phyloP scores from a whole-genome alignment of 352 stramenopile genomes.

The Aphanomyces euteiches region DNA sequence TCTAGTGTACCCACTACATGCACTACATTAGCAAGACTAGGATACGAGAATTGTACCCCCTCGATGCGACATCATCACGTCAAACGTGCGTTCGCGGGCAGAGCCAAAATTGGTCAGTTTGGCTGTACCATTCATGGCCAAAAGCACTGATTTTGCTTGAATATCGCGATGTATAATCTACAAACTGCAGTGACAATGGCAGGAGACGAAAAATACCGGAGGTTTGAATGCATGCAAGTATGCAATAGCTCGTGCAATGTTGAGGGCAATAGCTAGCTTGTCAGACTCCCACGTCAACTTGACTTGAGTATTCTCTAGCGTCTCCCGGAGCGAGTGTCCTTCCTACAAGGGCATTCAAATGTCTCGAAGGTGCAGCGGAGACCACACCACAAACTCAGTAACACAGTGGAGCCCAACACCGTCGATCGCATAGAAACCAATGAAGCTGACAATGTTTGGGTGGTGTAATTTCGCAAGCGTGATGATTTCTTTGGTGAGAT shows the following conservation, averaged over 20 bases:
- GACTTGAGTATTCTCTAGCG: neutral
- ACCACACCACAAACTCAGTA: constrained; percentile 37
- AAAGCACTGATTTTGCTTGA: neutral
- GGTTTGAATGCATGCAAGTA: constrained; percentile 45
- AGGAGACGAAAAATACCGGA: constrained; percentile 30
- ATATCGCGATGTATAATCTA: constrained; percentile 14
- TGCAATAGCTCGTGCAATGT: constrained; percentile 41
- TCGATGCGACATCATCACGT: neutral
- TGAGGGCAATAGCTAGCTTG: constrained; percentile 50
- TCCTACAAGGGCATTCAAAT: neutral
- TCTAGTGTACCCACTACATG: constrained; percentile 3
- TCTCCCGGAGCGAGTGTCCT: neutral
- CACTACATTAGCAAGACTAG: too few species aligned
- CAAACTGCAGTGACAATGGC: neutral
- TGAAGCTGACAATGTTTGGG: constrained; percentile 28
- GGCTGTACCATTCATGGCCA: neutral
- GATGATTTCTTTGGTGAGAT: constrained; percentile 18
- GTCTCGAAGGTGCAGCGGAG: neutral
- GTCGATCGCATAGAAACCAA: constrained; percentile 18
- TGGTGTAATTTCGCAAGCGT: constrained; percentile 24
- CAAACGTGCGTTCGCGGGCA: constrained; percentile 22
- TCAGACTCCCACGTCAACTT: constrained; percentile 40
- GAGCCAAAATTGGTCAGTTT: constrained; percentile 7
- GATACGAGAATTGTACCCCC: neutral
- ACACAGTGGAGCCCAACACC: constrained; percentile 24